These are phyloP conservation scores for Picochlorum sp. DNA, from an alignment of 139 green algal genomes.

Conservation along the genomic window DNA sequence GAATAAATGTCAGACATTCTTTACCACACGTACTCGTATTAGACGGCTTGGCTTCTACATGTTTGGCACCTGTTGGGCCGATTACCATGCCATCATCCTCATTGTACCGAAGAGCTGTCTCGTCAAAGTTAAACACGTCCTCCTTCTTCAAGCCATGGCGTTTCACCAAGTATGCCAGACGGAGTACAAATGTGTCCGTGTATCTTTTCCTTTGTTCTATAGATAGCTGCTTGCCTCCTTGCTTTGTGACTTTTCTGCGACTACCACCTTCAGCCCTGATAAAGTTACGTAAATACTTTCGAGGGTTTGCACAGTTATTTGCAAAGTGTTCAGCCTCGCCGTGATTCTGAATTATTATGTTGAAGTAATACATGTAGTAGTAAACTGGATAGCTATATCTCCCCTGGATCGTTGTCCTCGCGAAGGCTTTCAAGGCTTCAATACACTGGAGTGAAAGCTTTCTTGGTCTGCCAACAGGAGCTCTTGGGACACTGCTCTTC, in stretches of 20 bases:
- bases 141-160: background rate
- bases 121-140: slow-evolving; percentile 1
- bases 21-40: background rate
- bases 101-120: background rate
- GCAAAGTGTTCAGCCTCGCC: background rate
- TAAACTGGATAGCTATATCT: background rate
- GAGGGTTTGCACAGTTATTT: background rate
- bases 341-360: background rate
- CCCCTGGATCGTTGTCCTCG: background rate
- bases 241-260: background rate
- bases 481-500: no score
- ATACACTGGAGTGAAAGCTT: no score
- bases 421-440: no score
- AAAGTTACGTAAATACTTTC: background rate
- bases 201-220: background rate
- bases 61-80: background rate
- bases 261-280: background rate
- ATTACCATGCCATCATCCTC: background rate
- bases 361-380: background rate
- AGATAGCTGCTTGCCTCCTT: background rate
- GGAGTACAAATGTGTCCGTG: background rate
- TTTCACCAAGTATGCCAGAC: background rate
- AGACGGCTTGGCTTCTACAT: background rate
- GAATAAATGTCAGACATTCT: background rate
- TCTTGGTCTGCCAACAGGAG: no score